phyloP scores from a whole-genome alignment of 768 basidiomycete species.

The Exsudoporus frostii region DNA sequence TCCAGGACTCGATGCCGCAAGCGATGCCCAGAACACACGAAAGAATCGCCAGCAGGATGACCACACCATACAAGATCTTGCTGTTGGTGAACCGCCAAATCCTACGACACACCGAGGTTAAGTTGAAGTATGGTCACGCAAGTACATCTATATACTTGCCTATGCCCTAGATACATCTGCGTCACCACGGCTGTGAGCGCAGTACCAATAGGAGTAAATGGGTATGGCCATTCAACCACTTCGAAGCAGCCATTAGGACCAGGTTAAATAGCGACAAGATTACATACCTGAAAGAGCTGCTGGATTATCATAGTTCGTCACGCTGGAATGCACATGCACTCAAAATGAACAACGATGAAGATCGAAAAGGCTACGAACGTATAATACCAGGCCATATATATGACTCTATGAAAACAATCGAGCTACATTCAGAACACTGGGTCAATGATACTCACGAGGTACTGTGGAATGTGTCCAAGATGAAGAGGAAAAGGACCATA shows the following conservation, averaged over 20 bases:
- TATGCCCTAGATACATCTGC: constrained; percentile 45
- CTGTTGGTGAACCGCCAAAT: constrained; percentile 14
- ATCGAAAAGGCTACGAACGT: background rate
- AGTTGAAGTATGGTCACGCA: background rate
- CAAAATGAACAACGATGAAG: background rate
- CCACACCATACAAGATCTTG: constrained; percentile 30
- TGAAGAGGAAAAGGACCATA: constrained; percentile 17
- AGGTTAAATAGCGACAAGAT: background rate
- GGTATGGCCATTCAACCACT: constrained; percentile 47
- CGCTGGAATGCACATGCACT: background rate
- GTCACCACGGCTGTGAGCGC: constrained; percentile 47
- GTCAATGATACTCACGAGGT: constrained; percentile 9
- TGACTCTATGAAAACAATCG: background rate
- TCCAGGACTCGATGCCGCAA: constrained; percentile 42
- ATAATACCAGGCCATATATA: constrained; percentile 21
- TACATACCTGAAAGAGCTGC: constrained; percentile 4
- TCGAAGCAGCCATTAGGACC: background rate
- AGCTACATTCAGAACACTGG: background rate
- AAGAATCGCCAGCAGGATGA: constrained; percentile 36
- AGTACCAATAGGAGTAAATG: constrained; percentile 47
- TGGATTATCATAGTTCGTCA: constrained; percentile 14
- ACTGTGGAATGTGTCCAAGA: constrained; percentile 21
- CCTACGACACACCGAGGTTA: background rate
- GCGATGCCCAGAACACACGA: constrained; percentile 44
- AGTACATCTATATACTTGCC: constrained; percentile 28